Base-by-base conservation (phyloP, 768 basidiomycete genomes). In the Ramaria sp. region DNA sequence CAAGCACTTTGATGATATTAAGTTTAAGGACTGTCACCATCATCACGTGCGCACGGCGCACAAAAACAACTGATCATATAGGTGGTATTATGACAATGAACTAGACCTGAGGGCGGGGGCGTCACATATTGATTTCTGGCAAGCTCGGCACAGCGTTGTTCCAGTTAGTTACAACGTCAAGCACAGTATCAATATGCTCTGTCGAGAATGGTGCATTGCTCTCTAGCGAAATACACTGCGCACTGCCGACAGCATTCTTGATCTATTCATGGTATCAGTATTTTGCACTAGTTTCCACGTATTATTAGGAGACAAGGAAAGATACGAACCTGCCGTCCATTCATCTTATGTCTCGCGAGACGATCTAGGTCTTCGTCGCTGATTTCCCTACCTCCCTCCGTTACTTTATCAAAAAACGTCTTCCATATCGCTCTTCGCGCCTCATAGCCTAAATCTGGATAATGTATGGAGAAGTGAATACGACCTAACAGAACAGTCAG, bases 401-500 rank as follows among this genome's bases (percentile, higher is more conserved):
- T 12, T 12, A 48, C 50, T 44, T 59, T 62, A 15, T 47, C 27
- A 27, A 67, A 57, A 61, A 70, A 67, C 1, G 58, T 66, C 28
- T 48, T 52, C 69, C 68, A 70, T 36, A 70, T 62, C 12, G 54
- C 16, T 32, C 43, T 60, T 7, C 66, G 67, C 2, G 69, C 59
- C 3, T 48, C 54, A 22, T 34, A 53, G 20, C 57, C 61, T 15
- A 70, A 62, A 9, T 66, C 63, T 6, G 65, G 65, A 50, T 68
- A 70, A 51, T 65, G 60, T 16, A 70, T 56, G 3, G 60, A 64
- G 50, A 70, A 65, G 48, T 70, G 69, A 5, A 70, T 70, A 8
- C 67, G 68, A 60, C 65, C 67, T 68, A 38, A 2, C 12, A 22
- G 0, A 18, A 5, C 49, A 44, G 27, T 42, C 15, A 52, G 5